A percentile compares a stretch with the other conserved stretches of the same genome.
Conservation (phyloP, 1,139 yeast genomes). For the Geotrichum citri-aurantii region DNA sequence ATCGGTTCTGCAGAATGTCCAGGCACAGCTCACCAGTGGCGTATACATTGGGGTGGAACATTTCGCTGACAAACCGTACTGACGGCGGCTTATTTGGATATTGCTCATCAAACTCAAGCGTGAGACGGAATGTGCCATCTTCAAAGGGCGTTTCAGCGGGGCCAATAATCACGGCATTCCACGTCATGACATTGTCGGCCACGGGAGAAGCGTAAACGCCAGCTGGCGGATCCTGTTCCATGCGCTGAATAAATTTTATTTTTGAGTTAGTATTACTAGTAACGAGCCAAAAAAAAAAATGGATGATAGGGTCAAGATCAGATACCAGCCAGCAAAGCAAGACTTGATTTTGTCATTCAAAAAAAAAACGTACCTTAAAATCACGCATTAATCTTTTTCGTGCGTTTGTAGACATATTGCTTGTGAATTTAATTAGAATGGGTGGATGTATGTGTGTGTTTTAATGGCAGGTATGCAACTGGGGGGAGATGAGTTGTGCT, state of each 20-base stretch:
- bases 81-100: conserved; percentile 96
- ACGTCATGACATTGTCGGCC: conserved; percentile 94
- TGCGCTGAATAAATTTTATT: conserved; percentile 54
- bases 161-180: conserved; percentile 97
- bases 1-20: conserved; percentile 90
- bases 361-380: conserved; percentile 60
- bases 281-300: background rate
- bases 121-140: conserved; percentile 90
- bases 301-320: background rate
- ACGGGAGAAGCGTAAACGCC: conserved; percentile 97
- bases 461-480: background rate
- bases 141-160: conserved; percentile 98
- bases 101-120: conserved; percentile 89
- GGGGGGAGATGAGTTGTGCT: no score
- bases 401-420: conserved; percentile 88
- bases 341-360: conserved; percentile 30
- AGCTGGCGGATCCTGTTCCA: conserved; percentile 97
- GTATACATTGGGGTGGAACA: conserved; percentile 98
- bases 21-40: conserved; percentile 93
- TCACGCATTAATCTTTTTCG: conserved; percentile 98
- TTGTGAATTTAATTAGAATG: no score
- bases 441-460: background rate
- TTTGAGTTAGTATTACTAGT: conserved; percentile 6
- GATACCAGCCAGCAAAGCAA: background rate
- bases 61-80: conserved; percentile 83